Conservation (phyloP, 495 filamentous ascomycete species). For the Trichoderma parareesei region DNA sequence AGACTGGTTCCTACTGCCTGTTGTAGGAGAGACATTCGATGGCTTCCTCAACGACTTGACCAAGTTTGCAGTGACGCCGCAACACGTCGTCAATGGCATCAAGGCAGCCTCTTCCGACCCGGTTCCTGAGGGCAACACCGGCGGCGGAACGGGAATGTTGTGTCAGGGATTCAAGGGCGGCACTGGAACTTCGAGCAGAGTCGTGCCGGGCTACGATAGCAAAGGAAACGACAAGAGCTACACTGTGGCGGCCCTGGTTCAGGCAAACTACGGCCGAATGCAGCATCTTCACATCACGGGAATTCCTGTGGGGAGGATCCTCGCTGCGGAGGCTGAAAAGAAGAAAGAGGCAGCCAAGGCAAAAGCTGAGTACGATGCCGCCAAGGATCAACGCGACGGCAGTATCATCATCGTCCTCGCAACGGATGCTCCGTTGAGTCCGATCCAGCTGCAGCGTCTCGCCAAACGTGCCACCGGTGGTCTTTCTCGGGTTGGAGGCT, state of each 20-base stretch:
- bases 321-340: constrained; percentile 20
- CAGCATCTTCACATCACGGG: constrained; percentile 39
- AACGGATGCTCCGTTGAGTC: constrained; percentile 44
- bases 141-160: constrained; percentile 47
- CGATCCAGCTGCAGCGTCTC: constrained; percentile 41
- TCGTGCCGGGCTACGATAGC: constrained; percentile 29
- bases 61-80: constrained; percentile 32
- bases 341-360: constrained; percentile 9
- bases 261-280: constrained; percentile 43
- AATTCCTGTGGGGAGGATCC: constrained; percentile 40
- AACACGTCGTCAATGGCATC: constrained; percentile 37
- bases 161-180: constrained; percentile 45
- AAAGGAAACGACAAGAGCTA: constrained; percentile 25
- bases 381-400: constrained; percentile 28
- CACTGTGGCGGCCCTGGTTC: constrained; percentile 43
- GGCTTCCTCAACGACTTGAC: constrained; percentile 40
- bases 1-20: constrained; percentile 42
- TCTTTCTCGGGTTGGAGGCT: constrained; percentile 38
- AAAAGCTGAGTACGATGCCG: neutral
- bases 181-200: constrained; percentile 40
- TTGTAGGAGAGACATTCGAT: constrained; percentile 48
- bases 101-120: constrained; percentile 28
- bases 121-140: constrained; percentile 43
- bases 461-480: constrained; percentile 46
- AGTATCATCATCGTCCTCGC: constrained; percentile 46